Conservation (phyloP, 2,329 filamentous ascomycete genomes). For the Sclerotinia borealis region DNA sequence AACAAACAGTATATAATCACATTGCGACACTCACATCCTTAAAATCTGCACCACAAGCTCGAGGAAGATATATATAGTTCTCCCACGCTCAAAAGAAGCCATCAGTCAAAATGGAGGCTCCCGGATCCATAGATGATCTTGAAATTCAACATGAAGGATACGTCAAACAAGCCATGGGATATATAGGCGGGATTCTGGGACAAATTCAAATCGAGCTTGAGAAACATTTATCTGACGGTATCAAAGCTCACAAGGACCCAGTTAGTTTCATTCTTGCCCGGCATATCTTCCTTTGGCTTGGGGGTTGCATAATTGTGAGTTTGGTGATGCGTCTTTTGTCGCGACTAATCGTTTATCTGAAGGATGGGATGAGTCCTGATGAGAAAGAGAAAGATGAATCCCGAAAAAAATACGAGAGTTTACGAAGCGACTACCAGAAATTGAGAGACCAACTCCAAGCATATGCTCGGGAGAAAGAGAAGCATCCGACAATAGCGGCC, state of each 20-base stretch:
- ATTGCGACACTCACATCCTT: not conserved
- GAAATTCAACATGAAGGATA: not conserved
- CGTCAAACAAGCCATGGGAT: not conserved
- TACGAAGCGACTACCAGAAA: not conserved
- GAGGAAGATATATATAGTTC: not conserved
- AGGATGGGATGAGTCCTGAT: not conserved
- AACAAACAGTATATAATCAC: not conserved
- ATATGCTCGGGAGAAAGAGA: not conserved
- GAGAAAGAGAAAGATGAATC: not conserved
- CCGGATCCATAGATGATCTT: not conserved
- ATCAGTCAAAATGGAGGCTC: not conserved
- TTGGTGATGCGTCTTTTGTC: not conserved
- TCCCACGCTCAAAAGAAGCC: not conserved
- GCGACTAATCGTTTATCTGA: not conserved
- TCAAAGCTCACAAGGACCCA: not conserved
- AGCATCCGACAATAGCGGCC: not conserved
- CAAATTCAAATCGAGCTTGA: not conserved
- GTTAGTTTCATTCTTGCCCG: not conserved
- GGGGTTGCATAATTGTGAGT: not conserved
- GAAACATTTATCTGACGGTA: not conserved
- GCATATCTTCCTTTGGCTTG: not conserved
- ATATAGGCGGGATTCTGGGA: not conserved
- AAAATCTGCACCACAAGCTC: not conserved
- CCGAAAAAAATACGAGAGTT: not conserved
- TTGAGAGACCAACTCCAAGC: not conserved